Conservation (phyloP, 2,329 filamentous ascomycete species). For the Sclerotinia spermophila region DNA sequence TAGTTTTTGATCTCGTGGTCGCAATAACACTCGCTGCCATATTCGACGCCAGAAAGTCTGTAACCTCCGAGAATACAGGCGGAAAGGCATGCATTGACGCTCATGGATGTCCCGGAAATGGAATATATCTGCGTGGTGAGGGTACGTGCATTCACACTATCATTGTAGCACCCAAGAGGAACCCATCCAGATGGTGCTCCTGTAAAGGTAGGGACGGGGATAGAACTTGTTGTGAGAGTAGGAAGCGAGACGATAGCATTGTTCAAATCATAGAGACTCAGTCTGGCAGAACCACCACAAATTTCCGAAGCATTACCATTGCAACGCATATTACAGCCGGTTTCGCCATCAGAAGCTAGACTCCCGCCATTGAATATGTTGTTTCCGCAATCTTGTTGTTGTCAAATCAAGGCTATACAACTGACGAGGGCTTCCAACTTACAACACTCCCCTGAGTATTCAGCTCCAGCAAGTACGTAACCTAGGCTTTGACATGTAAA, state of each 20-base stretch:
- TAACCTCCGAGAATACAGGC: slow-evolving; percentile 31
- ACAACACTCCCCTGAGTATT: slow-evolving; percentile 46
- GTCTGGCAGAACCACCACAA: slow-evolving; percentile 26
- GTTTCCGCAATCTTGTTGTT: slow-evolving; percentile 19
- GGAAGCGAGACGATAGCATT: slow-evolving; percentile 18
- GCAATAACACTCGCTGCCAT: slow-evolving; percentile 34
- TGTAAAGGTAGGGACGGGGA: slow-evolving; percentile 15
- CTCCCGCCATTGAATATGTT: slow-evolving; percentile 18
- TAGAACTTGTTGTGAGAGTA: slow-evolving; percentile 10
- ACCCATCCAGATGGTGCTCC: slow-evolving; percentile 24
- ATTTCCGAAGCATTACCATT: slow-evolving; percentile 25
- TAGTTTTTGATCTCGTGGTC: slow-evolving; percentile 20
- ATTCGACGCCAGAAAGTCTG: slow-evolving; percentile 37
- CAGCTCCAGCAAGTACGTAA: slow-evolving; percentile 43
- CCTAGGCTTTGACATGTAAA: slow-evolving; percentile 27
- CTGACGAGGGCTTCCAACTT: slow-evolving; percentile 13
- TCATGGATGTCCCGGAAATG: slow-evolving; percentile 24
- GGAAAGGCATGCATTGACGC: slow-evolving; percentile 35
- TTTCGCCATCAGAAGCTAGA: slow-evolving; percentile 19
- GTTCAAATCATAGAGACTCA: slow-evolving; percentile 25
- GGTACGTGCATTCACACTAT: slow-evolving; percentile 25
- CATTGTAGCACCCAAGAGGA: slow-evolving; percentile 28
- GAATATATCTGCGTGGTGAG: slow-evolving; percentile 22
- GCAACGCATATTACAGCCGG: slow-evolving; percentile 32
- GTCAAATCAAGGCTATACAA: slow-evolving; percentile 3